phyloP scores from a whole-genome alignment of 176 grass and related monocot species.

The Carex littledalei region DNA sequence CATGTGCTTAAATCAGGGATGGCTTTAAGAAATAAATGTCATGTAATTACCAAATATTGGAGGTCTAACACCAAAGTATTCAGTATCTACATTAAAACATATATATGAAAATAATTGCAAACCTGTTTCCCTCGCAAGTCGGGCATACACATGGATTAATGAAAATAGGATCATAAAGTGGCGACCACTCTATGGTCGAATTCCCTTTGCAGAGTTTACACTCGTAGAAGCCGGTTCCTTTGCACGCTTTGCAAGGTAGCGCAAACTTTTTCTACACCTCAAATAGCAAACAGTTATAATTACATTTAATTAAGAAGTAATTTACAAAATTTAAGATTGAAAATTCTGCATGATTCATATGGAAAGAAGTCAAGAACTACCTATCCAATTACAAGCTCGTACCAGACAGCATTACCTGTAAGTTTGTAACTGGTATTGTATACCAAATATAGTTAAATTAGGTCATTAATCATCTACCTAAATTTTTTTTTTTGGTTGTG shows the following conservation, averaged over 20 bases:
- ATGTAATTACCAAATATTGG: neutral
- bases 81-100: neutral
- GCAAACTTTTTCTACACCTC: constrained; percentile 57
- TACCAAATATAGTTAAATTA: neutral
- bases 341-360: neutral
- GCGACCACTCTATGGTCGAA: constrained; percentile 74
- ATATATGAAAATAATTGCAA: neutral
- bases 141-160: constrained; percentile 90
- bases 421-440: neutral
- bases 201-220: constrained; percentile 82
- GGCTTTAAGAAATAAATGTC: neutral
- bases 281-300: neutral
- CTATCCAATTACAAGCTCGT: neutral
- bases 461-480: neutral
- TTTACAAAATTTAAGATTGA: neutral
- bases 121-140: constrained; percentile 83
- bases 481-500: neutral
- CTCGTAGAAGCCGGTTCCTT: constrained; percentile 66
- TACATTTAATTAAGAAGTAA: neutral
- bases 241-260: constrained; percentile 49
- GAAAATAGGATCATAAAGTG: constrained; percentile 76
- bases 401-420: neutral
- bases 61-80: neutral
- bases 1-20: neutral
- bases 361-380: neutral